Conservation (phyloP, 1,284 basidiomycete species). For the Mycena sp. region DNA sequence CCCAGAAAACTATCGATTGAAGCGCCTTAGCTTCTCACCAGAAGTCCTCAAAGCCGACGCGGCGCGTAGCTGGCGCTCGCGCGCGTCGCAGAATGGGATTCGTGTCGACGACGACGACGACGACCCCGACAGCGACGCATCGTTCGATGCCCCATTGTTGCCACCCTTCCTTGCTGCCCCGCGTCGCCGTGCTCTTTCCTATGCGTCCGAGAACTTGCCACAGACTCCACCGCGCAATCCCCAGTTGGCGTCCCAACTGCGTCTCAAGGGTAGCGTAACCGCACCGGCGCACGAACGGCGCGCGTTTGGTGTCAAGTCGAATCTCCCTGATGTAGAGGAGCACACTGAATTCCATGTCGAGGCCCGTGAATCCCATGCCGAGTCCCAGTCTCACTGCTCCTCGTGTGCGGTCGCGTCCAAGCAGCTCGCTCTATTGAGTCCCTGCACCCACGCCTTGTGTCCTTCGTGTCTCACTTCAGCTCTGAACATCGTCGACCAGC, state of each 20-base stretch:
- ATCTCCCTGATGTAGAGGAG: slow-evolving; percentile 30
- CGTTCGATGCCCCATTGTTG: slow-evolving; percentile 48
- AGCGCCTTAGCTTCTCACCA: slow-evolving; percentile 31
- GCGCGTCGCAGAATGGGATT: slow-evolving; percentile 77
- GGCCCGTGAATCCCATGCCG: slow-evolving; percentile 21
- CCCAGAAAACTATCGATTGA: slow-evolving; percentile 30
- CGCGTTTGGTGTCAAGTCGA: slow-evolving; percentile 33
- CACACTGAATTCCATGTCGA: slow-evolving; percentile 23
- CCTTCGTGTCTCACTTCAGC: slow-evolving; percentile 83
- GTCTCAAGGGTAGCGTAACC: slow-evolving; percentile 74
- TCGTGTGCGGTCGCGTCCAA: slow-evolving; percentile 56
- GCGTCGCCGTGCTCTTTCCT: slow-evolving; percentile 68
- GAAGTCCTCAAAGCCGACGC: slow-evolving; percentile 55
- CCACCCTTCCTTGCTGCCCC: slow-evolving; percentile 69
- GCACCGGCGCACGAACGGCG: slow-evolving; percentile 76
- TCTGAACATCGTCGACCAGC: slow-evolving; percentile 85
- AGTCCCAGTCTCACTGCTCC: slow-evolving; percentile 48
- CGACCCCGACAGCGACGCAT: slow-evolving; percentile 58
- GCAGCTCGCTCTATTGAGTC: slow-evolving; percentile 71
- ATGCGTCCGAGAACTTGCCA: slow-evolving; percentile 43
- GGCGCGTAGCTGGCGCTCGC: slow-evolving; percentile 75
- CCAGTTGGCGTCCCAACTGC: slow-evolving; percentile 62
- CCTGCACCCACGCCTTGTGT: slow-evolving; percentile 79
- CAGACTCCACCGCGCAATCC: slow-evolving; percentile 74
- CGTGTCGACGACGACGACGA: slow-evolving; percentile 56